Percentiles rank a stretch among this genome's conserved stretches.
These are phyloP conservation scores for Lichtheimia hyalospora DNA, from an alignment of 371 early-diverging fungal genomes.

Conservation along the genomic window DNA sequence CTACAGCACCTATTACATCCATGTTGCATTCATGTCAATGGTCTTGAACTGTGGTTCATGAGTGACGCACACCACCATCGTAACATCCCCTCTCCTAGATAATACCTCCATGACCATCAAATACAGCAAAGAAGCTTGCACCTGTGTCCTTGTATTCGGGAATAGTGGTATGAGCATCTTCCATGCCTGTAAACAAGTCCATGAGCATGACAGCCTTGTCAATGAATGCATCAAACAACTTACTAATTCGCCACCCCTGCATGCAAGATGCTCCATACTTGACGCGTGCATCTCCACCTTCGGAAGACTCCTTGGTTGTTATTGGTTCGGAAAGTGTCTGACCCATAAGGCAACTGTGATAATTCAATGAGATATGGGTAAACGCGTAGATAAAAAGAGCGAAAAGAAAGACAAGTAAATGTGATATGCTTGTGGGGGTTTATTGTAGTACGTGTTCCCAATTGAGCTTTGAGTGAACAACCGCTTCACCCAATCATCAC, in stretches of 20 bases:
- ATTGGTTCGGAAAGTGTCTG: constrained; percentile 95
- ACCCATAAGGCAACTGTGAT: constrained; percentile 65
- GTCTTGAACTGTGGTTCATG: not conserved
- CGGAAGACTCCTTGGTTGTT: constrained; percentile 80
- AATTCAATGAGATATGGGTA: too few species aligned
- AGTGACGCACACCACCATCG: not conserved
- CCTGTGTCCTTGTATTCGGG: constrained; percentile 63
- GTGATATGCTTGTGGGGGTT: too few species aligned
- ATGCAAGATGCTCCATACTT: constrained; percentile 87
- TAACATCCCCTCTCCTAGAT: not conserved
- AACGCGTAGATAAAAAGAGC: too few species aligned
- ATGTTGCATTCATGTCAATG: not conserved
- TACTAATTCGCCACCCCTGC: constrained; percentile 98
- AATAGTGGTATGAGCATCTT: constrained; percentile 93
- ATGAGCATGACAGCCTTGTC: not conserved
- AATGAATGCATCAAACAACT: not conserved
- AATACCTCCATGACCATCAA: constrained; percentile 94
- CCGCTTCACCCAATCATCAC: too few species aligned
- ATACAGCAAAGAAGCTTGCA: constrained; percentile 90
- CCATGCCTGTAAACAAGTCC: constrained; percentile 73
- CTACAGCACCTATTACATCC: constrained; percentile 53
- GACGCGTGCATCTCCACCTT: constrained; percentile 72
- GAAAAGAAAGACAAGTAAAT: too few species aligned
- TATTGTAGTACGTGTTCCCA: too few species aligned
- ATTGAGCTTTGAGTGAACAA: too few species aligned